A percentile compares a stretch with the other conserved stretches of the same genome.
Evolutionary conservation across 495 filamentous ascomycete species (phyloP).

Genomic region (Alectoria sarmentosa): DNA sequence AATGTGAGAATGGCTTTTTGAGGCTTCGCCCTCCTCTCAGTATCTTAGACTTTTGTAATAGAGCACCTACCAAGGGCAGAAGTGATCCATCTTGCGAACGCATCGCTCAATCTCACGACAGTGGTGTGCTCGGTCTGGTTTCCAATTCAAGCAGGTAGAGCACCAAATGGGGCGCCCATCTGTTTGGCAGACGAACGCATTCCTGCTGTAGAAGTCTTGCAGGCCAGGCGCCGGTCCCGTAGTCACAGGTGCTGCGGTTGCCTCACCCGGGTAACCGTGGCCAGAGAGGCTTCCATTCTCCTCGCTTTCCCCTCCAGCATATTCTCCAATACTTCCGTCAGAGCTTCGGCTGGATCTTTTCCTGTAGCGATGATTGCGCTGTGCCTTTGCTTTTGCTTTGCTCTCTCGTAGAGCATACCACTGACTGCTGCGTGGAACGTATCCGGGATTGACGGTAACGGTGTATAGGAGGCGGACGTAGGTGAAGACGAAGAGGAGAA

Average conservation of each 20-base stretch:
- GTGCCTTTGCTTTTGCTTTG: constrained; percentile 26
- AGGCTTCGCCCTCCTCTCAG: not conserved
- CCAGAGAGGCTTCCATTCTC: not conserved
- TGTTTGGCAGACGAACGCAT: constrained; percentile 72
- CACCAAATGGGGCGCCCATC: constrained; percentile 81
- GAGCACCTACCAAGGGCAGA: constrained; percentile 69
- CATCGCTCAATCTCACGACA: constrained; percentile 74
- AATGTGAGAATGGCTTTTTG: not conserved
- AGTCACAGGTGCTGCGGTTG: not conserved
- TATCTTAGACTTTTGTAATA: not conserved
- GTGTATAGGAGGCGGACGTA: constrained; percentile 62
- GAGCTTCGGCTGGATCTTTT: constrained; percentile 7
- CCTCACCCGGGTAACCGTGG: constrained; percentile 27
- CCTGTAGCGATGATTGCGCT: not conserved
- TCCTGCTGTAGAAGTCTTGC: constrained; percentile 63
- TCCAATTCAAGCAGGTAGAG: constrained; percentile 69
- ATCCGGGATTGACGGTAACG: constrained; percentile 61
- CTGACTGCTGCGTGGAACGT: constrained; percentile 53
- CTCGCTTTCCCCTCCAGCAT: constrained; percentile 24
- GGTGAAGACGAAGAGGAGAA: constrained; percentile 55
- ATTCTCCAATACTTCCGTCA: constrained; percentile 28
- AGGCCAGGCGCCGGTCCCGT: constrained; percentile 29
- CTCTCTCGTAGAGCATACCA: constrained; percentile 19
- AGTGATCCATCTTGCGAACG: constrained; percentile 86
- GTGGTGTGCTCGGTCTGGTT: constrained; percentile 79